Evolutionary conservation across 1,284 basidiomycete genomes (phyloP).

Genomic region (Pseudozyma pruni): DNA sequence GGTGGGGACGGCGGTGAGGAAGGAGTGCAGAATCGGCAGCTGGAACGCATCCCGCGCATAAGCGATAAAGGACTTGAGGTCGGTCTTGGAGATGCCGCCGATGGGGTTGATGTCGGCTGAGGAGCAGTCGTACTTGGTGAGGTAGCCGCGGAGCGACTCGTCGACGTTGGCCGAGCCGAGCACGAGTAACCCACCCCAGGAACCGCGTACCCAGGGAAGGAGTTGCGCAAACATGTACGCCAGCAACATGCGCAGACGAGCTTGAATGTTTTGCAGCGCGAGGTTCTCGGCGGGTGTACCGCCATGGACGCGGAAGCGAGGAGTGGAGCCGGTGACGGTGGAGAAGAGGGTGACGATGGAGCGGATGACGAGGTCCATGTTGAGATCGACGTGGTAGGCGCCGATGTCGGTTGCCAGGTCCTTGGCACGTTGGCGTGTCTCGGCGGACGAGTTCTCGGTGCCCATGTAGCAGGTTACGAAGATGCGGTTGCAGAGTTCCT

Average conservation of each 20-base stretch:
- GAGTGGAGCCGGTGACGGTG: slow-evolving; percentile 82
- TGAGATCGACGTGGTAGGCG: slow-evolving; percentile 84
- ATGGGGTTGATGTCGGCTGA: slow-evolving; percentile 95
- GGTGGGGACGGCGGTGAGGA: slow-evolving; percentile 89
- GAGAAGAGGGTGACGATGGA: slow-evolving; percentile 85
- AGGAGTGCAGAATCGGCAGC: slow-evolving; percentile 82
- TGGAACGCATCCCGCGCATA: slow-evolving; percentile 83
- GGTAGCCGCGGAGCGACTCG: slow-evolving; percentile 94
- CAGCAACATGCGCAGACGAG: slow-evolving; percentile 92
- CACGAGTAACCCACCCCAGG: slow-evolving; percentile 86
- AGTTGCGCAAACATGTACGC: slow-evolving; percentile 97
- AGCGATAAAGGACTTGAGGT: slow-evolving; percentile 93
- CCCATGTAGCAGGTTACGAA: slow-evolving; percentile 99
- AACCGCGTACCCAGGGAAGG: slow-evolving; percentile 89
- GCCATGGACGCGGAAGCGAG: slow-evolving; percentile 88
- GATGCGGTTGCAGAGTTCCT: slow-evolving; percentile 84
- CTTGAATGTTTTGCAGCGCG: slow-evolving; percentile 97
- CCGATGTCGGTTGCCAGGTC: slow-evolving; percentile 88
- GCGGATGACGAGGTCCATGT: slow-evolving; percentile 92
- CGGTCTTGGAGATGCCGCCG: slow-evolving; percentile 96
- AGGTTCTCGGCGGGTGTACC: slow-evolving; percentile 89
- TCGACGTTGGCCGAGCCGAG: slow-evolving; percentile 98
- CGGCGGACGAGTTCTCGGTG: slow-evolving; percentile 89
- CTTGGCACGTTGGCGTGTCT: slow-evolving; percentile 87
- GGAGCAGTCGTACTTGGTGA: slow-evolving; percentile 92